Evolutionary conservation across 2,329 filamentous ascomycete species (phyloP), one percentile per base, ranked within the genome.

Genomic region (Epichloe amarillans): DNA sequence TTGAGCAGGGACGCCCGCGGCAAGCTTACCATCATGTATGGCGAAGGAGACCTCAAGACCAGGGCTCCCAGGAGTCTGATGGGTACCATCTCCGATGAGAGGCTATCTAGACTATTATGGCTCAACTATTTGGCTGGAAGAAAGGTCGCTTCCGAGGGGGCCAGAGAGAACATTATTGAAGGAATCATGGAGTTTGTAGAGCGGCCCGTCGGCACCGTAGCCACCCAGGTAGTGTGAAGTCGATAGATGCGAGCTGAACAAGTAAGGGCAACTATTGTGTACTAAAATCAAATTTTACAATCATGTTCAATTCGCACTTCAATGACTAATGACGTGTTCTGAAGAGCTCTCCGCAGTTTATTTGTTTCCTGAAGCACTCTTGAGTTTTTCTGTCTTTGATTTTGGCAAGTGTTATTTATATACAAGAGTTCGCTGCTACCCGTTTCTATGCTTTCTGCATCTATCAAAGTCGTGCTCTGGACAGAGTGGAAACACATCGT

Each of bases 151-250:
- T 94, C 88, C 55, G 88, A 95, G 65, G 74, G 77, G 3, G 87
- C 89, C 15, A 77, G 91, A 57, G 75, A 81, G 67, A 94, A 79
- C 58, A 85, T 98, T 47, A 85, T 95, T 3, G 82, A 94, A 46
- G 93, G 93, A 0, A 78, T 95, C 54, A 83, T 97, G 74, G 83
- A 83, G 57, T 86, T 96, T 68, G 88, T 93, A 1, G 86, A 89
- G 67, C 72, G 91, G 56, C 93, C 93, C 0, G 79, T 95, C 15
- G 91, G 90, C 1, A 95, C 88, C 0, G 84, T 95, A 1, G 86
- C 88, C 47, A 79, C 87, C 37, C 87, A 88, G 70, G 86, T 95
- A 46, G 58, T 82, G 49, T 73, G 59, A 56, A 49, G 21, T 23
- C 38, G 21, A 19, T 5, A 8, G 17, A 14, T n/a, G 3, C 7